These are phyloP conservation scores for Mortierella sp. DNA, from an alignment of 371 early-diverging fungal species.

Conservation along the genomic window DNA sequence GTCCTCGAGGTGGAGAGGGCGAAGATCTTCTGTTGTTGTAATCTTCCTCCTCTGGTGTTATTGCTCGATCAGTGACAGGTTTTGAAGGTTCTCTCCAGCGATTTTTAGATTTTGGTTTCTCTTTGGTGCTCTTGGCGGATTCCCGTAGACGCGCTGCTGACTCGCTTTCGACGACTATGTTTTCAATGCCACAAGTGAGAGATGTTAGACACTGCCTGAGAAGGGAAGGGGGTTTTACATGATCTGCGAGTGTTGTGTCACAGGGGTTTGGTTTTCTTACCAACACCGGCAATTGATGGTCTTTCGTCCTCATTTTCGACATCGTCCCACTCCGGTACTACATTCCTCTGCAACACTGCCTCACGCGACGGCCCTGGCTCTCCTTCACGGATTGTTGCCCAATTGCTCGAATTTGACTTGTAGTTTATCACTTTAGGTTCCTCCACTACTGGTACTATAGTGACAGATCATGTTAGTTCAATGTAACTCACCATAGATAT, in stretches of 20 bases:
- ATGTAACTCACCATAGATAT: neutral
- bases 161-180: slow-evolving; percentile 41
- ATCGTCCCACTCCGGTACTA: slow-evolving; percentile 59
- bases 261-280: slow-evolving; percentile 22
- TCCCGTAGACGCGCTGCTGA: slow-evolving; percentile 27
- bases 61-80: neutral
- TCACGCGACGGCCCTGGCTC: slow-evolving; percentile 35
- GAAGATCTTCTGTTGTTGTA: slow-evolving; percentile 7
- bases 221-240: neutral
- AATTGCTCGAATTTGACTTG: slow-evolving; percentile 58
- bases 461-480: neutral
- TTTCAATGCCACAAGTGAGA: neutral
- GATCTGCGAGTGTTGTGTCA: too few species aligned
- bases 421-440: slow-evolving; percentile 42
- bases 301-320: slow-evolving; percentile 65
- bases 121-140: slow-evolving; percentile 28
- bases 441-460: slow-evolving; percentile 37
- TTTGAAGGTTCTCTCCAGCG: slow-evolving; percentile 23
- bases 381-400: slow-evolving; percentile 67
- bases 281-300: slow-evolving; percentile 62
- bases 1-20: slow-evolving; percentile 20
- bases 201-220: neutral
- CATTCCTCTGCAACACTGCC: slow-evolving; percentile 37
- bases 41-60: neutral
- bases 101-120: neutral